These are phyloP conservation scores for Cyanodermella asteris DNA, from an alignment of 2,329 filamentous ascomycete genomes.

Conservation along the genomic window DNA sequence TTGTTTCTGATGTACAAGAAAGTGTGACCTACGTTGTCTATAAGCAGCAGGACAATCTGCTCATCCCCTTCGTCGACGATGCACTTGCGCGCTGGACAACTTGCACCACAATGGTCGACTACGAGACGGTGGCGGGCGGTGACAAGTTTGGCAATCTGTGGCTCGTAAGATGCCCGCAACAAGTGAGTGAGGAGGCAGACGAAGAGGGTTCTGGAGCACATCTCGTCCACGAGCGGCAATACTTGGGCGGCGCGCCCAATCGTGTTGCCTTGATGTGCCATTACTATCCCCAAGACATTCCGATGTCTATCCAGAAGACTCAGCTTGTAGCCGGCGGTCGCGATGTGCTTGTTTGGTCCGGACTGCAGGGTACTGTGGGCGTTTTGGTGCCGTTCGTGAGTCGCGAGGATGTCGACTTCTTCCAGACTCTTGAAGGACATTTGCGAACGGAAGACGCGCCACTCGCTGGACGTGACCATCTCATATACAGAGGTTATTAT, in stretches of 20 bases:
- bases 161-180: slow-evolving; percentile 69
- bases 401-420: slow-evolving; percentile 91
- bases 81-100: slow-evolving; percentile 78
- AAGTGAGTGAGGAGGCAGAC: slow-evolving; percentile 73
- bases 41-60: slow-evolving; percentile 72
- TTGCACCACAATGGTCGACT: slow-evolving; percentile 83
- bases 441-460: slow-evolving; percentile 71
- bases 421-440: slow-evolving; percentile 80
- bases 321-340: slow-evolving; percentile 77
- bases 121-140: slow-evolving; percentile 81
- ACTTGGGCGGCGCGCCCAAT: slow-evolving; percentile 74
- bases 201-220: slow-evolving; percentile 80
- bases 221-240: slow-evolving; percentile 72
- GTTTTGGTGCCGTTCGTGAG: slow-evolving; percentile 80
- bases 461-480: slow-evolving; percentile 74
- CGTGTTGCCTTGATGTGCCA: slow-evolving; percentile 70
- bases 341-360: slow-evolving; percentile 81
- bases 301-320: slow-evolving; percentile 73
- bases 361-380: slow-evolving; percentile 82
- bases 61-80: slow-evolving; percentile 89
- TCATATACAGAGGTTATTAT: slow-evolving; percentile 92
- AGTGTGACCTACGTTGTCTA: slow-evolving; percentile 84
- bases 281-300: slow-evolving; percentile 79
- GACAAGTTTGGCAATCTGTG: slow-evolving; percentile 97
- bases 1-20: slow-evolving; percentile 83